phyloP scores from a whole-genome alignment of 192 early-diverging fungal species.

The Coemansia sp. region DNA sequence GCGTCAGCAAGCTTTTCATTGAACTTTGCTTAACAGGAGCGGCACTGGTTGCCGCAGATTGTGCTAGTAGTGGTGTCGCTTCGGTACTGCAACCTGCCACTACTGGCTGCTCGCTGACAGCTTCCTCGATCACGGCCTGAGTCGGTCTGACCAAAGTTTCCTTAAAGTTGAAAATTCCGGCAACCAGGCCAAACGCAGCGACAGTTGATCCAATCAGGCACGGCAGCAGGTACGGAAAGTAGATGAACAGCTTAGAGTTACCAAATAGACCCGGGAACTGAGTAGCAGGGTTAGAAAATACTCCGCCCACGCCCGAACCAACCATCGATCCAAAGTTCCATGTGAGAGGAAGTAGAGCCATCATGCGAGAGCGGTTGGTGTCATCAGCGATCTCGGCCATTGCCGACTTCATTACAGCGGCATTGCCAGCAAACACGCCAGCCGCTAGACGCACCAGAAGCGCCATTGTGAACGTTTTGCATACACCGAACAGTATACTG shows the following conservation, averaged over 20 bases:
- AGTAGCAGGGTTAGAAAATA: slow-evolving; percentile 73
- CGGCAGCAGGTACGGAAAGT: slow-evolving; percentile 82
- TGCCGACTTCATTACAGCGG: slow-evolving; percentile 78
- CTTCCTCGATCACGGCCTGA: not conserved
- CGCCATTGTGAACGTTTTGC: slow-evolving; percentile 60
- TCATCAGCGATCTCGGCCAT: slow-evolving; percentile 84
- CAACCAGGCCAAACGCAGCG: slow-evolving; percentile 61
- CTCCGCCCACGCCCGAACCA: slow-evolving; percentile 77
- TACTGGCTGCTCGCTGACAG: not conserved
- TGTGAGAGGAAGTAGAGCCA: slow-evolving; percentile 70
- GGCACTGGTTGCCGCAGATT: not conserved
- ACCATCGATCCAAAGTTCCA: slow-evolving; percentile 65
- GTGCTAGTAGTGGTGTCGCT: slow-evolving; percentile 15
- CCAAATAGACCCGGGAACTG: slow-evolving; percentile 66
- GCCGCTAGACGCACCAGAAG: slow-evolving; percentile 61
- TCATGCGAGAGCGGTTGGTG: slow-evolving; percentile 75
- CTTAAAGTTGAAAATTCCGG: slow-evolving; percentile 66
- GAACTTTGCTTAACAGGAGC: slow-evolving; percentile 11
- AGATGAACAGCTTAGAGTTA: slow-evolving; percentile 57
- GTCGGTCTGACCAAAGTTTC: slow-evolving; percentile 50
- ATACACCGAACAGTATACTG: slow-evolving; percentile 69
- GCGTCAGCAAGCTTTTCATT: slow-evolving; percentile 21
- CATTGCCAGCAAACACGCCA: slow-evolving; percentile 74
- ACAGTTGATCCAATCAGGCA: slow-evolving; percentile 68
- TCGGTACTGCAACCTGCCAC: slow-evolving; percentile 5